Evolutionary conservation across 208 protist species (phyloP).

Genomic region (Leishmania tropica): DNA sequence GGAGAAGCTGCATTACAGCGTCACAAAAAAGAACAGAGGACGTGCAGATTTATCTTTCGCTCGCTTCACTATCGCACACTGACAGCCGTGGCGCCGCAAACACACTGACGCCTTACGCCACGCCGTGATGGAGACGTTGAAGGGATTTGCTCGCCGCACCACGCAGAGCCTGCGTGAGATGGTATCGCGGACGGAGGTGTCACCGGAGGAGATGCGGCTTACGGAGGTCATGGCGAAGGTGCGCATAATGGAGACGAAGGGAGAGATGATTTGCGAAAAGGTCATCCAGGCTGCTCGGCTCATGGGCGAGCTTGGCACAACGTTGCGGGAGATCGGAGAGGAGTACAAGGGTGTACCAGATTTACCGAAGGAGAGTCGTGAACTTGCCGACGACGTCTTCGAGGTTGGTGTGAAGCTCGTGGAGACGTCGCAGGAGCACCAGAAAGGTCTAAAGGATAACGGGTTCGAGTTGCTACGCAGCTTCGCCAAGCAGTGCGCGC

Average conservation of each 20-base stretch:
- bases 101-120: neutral
- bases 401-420: constrained; percentile 58
- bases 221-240: constrained; percentile 54
- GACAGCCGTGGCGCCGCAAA: neutral
- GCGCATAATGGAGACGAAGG: constrained; percentile 41
- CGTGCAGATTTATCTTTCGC: neutral
- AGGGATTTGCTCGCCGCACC: constrained; percentile 74
- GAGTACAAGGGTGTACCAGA: constrained; percentile 69
- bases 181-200: constrained; percentile 40
- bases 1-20: neutral
- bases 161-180: constrained; percentile 81
- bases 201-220: constrained; percentile 42
- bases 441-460: constrained; percentile 61
- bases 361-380: constrained; percentile 47
- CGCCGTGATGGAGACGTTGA: constrained; percentile 62
- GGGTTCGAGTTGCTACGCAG: constrained; percentile 58
- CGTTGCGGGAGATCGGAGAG: constrained; percentile 74
- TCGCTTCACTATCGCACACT: neutral
- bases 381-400: constrained; percentile 57
- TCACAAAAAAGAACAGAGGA: neutral
- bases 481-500: constrained; percentile 48
- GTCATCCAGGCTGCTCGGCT: constrained; percentile 57
- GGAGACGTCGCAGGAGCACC: constrained; percentile 54
- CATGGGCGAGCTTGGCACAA: constrained; percentile 70
- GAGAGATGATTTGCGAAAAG: constrained; percentile 53